Conservation (phyloP, 2,329 filamentous ascomycete genomes). For the Trichoderma sp. region DNA sequence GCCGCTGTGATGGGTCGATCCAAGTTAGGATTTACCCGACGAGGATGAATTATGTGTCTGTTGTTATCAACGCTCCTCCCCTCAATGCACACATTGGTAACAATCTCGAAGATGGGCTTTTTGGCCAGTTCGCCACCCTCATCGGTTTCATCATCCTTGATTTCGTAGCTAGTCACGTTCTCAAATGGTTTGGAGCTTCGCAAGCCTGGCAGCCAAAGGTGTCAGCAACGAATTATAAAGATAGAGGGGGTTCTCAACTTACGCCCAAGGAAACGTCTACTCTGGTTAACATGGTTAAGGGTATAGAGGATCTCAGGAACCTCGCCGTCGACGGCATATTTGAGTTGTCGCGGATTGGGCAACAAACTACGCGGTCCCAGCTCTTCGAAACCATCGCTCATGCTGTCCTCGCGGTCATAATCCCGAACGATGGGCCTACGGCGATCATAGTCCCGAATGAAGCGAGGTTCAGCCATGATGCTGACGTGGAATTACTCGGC, state of each 20-base stretch:
- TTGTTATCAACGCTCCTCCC: not conserved
- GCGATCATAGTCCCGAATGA: not conserved
- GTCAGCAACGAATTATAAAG: conserved; percentile 22
- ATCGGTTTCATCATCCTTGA: conserved; percentile 29
- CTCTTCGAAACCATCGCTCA: conserved; percentile 16
- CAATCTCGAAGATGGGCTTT: conserved; percentile 46
- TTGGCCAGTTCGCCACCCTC: conserved; percentile 23
- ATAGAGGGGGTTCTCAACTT: conserved; percentile 24
- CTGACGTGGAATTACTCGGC: not conserved
- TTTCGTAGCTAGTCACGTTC: conserved; percentile 33
- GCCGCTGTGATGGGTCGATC: conserved; percentile 35
- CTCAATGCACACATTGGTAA: conserved; percentile 40
- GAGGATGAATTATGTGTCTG: conserved; percentile 13
- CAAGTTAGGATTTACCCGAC: conserved; percentile 21
- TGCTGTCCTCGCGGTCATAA: not conserved
- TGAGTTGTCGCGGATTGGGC: not conserved
- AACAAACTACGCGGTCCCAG: conserved; percentile 14
- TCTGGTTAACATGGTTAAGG: conserved; percentile 41
- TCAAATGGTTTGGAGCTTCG: conserved; percentile 43
- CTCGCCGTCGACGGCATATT: conserved; percentile 33
- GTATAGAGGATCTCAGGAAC: conserved; percentile 46
- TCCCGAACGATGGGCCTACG: not conserved
- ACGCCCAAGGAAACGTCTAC: conserved; percentile 41
- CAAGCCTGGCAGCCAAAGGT: conserved; percentile 31
- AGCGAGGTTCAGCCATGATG: conserved; percentile 1